Base-by-base conservation (phyloP, 257 asterid genomes). In the Cinchona pubescens region DNA sequence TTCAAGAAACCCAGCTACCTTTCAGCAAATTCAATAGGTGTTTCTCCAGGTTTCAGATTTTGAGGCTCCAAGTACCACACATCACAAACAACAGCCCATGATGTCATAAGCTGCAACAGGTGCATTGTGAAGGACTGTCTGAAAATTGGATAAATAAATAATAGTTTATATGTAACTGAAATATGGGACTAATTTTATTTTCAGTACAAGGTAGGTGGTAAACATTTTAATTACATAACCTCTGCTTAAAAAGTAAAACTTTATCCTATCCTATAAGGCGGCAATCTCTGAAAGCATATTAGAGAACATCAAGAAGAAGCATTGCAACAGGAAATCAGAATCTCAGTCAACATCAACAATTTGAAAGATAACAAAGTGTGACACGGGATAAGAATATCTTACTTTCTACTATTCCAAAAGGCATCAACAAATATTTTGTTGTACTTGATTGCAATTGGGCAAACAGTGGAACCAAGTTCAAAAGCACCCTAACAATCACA, bases 11-110 rank as follows among this genome's bases (percentile, higher is more conserved):
- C 45, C 59, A 60, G 45, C 45, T 78, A 91, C 99, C 99, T 92
- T 88, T 92, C 99, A 1, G 99, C 99, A 90, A 95, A 95, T 86
- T 91, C 96, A 74, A 95, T 95, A 53, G 97, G 80, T 11, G 93
- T 92, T 83, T 95, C 99, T 32, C 94, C 96, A 25, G 96, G 96
- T 78, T 80, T 91, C 75, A 90, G 84, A 83, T 86, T 92, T 81
- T 95, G 98, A 82, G 99, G 98, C 82, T 92, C 98, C 83, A 95
- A 79, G 86, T 92, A 95, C 99, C 98, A 95, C 71, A 95, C 99
- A 79, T 95, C 97, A 78, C 99, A 95, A 79, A 95, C 99, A 75
- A 95, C 98, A 78, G 98, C 99, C 99, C 99, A 92, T 10, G 99
- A 95, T 71, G 98, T 91, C 99, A 95, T 95, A 76, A 95, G 97